Evolutionary conservation across 108 stramenopile genomes (phyloP).

Genomic region (Stephanodiscus minutulus): DNA sequence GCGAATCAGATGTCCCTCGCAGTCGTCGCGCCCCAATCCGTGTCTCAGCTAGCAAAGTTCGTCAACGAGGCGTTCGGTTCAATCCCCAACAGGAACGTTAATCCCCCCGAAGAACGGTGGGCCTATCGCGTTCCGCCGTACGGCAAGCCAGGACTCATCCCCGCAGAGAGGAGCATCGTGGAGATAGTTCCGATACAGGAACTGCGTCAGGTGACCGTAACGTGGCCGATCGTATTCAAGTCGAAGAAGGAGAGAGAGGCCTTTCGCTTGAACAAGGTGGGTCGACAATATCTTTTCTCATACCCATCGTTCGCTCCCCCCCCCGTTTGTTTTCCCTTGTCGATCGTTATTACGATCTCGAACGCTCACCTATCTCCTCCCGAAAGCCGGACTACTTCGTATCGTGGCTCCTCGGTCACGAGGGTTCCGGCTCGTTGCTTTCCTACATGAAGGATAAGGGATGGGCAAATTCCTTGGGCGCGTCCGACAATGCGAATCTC

Average conservation of each 20-base stretch:
- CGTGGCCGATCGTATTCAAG: conserved; percentile 76
- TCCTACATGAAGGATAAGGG: conserved; percentile 78
- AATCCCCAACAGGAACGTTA: conserved; percentile 68
- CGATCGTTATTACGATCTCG: neutral
- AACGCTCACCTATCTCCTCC: neutral
- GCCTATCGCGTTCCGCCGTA: conserved; percentile 60
- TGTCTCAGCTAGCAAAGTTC: conserved; percentile 71
- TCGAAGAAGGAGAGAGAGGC: conserved; percentile 55
- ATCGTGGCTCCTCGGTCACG: conserved; percentile 86
- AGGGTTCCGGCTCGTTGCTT: conserved; percentile 83
- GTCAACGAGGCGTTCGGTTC: conserved; percentile 71
- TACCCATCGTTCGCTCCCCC: too few species aligned
- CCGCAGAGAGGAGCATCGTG: conserved; percentile 60
- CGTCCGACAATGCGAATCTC: conserved; percentile 61
- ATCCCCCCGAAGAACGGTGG: conserved; percentile 73
- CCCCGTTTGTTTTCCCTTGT: neutral
- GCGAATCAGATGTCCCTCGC: conserved; percentile 93
- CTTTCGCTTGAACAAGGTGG: conserved; percentile 56
- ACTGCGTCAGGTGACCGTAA: conserved; percentile 71
- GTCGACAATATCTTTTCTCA: conserved; percentile 4
- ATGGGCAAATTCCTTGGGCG: conserved; percentile 77
- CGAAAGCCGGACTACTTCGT: conserved; percentile 61
- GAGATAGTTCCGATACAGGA: conserved; percentile 85
- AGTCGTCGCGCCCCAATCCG: conserved; percentile 81
- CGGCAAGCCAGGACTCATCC: conserved; percentile 53